Percentiles rank a stretch among this genome's conserved stretches.
These are phyloP conservation scores for Heliamphora exappendiculata DNA, from an alignment of 148 eudicot species.

Conservation along the genomic window DNA sequence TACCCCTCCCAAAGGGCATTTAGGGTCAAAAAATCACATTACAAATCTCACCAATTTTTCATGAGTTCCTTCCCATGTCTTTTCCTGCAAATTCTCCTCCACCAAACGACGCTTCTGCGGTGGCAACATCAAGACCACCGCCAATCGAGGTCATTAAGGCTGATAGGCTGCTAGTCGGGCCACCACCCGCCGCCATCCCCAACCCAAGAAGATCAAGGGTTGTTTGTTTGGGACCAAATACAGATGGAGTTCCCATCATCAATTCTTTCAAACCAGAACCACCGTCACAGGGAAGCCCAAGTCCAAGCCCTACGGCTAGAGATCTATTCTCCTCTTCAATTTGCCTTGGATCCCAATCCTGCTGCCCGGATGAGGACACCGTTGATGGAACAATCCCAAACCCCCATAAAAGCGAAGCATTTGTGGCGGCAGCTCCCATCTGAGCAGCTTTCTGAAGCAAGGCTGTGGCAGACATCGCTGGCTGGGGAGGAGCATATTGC, in stretches of 20 bases:
- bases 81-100: conserved; percentile 45
- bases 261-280: conserved; percentile 70
- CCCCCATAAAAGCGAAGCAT: conserved; percentile 66
- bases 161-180: conserved; percentile 44
- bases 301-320: conserved; percentile 47
- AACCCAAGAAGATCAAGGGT: conserved; percentile 89
- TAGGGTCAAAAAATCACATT: too few species aligned
- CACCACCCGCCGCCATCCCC: conserved; percentile 74
- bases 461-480: conserved; percentile 90
- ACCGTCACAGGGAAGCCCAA: conserved; percentile 54
- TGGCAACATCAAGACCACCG: conserved; percentile 45
- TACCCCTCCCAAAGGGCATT: too few species aligned
- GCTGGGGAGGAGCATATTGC: conserved; percentile 66
- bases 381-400: conserved; percentile 57
- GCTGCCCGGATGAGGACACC: conserved; percentile 28
- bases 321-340: conserved; percentile 43
- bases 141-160: conserved; percentile 69
- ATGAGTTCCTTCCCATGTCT: conserved; percentile 44
- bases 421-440: conserved; percentile 59
- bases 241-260: conserved; percentile 72
- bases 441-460: conserved; percentile 89
- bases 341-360: conserved; percentile 34
- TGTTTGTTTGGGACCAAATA: conserved; percentile 70
- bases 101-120: conserved; percentile 38
- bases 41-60: too few species aligned